These are phyloP conservation scores for Tarenaya hassleriana DNA, from an alignment of 345 rosid species.

Conservation along the genomic window DNA sequence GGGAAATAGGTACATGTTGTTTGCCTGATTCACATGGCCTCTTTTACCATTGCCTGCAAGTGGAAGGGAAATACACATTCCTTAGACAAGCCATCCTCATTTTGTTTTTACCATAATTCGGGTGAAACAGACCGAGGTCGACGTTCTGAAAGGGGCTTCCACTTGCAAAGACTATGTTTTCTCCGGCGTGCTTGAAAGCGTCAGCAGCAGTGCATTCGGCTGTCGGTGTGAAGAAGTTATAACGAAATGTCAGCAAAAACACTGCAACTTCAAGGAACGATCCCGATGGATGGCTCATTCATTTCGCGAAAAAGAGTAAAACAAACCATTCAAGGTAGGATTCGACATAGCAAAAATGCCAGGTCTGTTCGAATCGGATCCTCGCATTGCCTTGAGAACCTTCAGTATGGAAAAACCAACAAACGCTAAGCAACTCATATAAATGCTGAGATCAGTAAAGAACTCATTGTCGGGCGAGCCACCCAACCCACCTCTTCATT, in stretches of 20 bases:
- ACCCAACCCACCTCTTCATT: slow-evolving; percentile 59
- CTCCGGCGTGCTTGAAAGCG: slow-evolving; percentile 93
- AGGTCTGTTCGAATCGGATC: slow-evolving; percentile 75
- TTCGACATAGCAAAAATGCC: slow-evolving; percentile 98
- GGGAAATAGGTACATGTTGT: slow-evolving; percentile 98
- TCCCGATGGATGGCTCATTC: neutral
- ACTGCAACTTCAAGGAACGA: slow-evolving; percentile 25
- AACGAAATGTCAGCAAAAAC: no score
- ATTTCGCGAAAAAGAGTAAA: slow-evolving; percentile 6
- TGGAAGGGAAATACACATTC: slow-evolving; percentile 2
- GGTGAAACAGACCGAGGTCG: slow-evolving; percentile 57
- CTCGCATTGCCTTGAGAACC: slow-evolving; percentile 91
- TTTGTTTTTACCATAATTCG: neutral
- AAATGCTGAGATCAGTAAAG: slow-evolving; percentile 1
- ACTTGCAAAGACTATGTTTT: slow-evolving; percentile 82
- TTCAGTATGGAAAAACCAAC: slow-evolving; percentile 24
- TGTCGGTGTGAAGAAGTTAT: slow-evolving; percentile 28
- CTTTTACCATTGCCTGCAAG: slow-evolving; percentile 74
- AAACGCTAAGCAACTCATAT: slow-evolving; percentile 5
- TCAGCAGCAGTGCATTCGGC: slow-evolving; percentile 97
- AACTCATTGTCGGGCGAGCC: slow-evolving; percentile 8
- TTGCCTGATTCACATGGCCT: slow-evolving; percentile 96
- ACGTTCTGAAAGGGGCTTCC: slow-evolving; percentile 96
- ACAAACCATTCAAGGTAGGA: slow-evolving; percentile 89
- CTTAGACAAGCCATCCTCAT: slow-evolving; percentile 11